A percentile compares a stretch with the other conserved stretches of the same genome.
phyloP scores from a whole-genome alignment of 2,329 filamentous ascomycete genomes.

The Parafenestella ontariensis region DNA sequence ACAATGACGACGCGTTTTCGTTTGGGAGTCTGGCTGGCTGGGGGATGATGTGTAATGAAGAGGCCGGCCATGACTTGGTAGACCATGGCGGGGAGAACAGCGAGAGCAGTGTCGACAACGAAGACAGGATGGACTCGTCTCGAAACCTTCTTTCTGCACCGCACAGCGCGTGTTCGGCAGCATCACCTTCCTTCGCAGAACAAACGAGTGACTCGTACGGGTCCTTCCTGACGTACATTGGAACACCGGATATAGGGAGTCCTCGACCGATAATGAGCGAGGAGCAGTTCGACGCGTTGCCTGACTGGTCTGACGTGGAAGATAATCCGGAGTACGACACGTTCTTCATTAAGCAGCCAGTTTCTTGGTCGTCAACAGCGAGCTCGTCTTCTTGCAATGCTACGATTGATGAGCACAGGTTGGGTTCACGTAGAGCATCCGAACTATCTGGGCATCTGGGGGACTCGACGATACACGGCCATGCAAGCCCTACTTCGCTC shows the following conservation, averaged over 20 bases:
- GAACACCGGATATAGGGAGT: neutral
- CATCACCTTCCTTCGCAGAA: neutral
- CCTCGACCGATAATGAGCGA: neutral
- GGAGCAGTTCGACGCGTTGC: neutral
- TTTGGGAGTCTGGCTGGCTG: neutral
- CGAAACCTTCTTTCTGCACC: neutral
- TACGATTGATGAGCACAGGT: too few relatives aligned
- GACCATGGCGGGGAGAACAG: too few relatives aligned
- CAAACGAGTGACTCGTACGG: constrained; percentile 4
- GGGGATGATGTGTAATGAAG: neutral
- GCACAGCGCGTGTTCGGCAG: neutral
- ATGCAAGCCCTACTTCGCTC: neutral
- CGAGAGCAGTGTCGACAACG: too few relatives aligned
- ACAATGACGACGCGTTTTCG: neutral
- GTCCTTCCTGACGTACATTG: neutral
- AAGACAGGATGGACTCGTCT: neutral
- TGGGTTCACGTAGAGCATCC: too few relatives aligned
- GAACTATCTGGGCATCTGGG: too few relatives aligned
- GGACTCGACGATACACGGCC: too few relatives aligned
- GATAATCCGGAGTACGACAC: constrained; percentile 5
- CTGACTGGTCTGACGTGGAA: constrained; percentile 5
- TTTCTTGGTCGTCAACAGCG: neutral
- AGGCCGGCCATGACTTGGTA: neutral
- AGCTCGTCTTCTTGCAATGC: neutral
- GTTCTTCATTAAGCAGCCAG: neutral